Percentiles rank a stretch among this genome's conserved stretches.
These are phyloP conservation scores for Botrytis fragariae DNA, from an alignment of 2,329 filamentous ascomycete genomes.

Conservation along the genomic window DNA sequence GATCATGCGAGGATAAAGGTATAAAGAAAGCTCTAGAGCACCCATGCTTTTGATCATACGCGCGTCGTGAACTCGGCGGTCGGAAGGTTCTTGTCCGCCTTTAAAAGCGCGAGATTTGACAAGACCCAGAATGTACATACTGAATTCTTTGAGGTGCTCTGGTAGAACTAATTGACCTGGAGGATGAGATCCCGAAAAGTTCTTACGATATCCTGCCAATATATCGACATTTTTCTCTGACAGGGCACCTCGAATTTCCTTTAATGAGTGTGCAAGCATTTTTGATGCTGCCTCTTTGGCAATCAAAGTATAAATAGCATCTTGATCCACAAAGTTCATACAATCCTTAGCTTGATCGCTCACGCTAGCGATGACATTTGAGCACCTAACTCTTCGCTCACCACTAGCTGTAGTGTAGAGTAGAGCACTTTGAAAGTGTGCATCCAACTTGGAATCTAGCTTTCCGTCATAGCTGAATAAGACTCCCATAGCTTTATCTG, in stretches of 20 bases:
- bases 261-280: slow-evolving; percentile 70
- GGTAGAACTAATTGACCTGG: slow-evolving; percentile 92
- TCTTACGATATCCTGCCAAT: slow-evolving; percentile 86
- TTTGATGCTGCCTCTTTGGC: slow-evolving; percentile 93
- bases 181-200: slow-evolving; percentile 80
- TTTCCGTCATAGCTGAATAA: slow-evolving; percentile 96
- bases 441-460: slow-evolving; percentile 92
- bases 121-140: slow-evolving; percentile 91
- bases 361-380: slow-evolving; percentile 89
- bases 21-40: slow-evolving; percentile 78
- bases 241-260: slow-evolving; percentile 78
- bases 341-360: slow-evolving; percentile 79
- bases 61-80: slow-evolving; percentile 87
- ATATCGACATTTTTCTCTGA: slow-evolving; percentile 94
- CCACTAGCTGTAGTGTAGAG: slow-evolving; percentile 91
- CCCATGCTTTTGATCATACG: slow-evolving; percentile 88
- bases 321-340: slow-evolving; percentile 94
- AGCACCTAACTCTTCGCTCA: slow-evolving; percentile 86
- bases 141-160: slow-evolving; percentile 92
- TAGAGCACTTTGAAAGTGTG: slow-evolving; percentile 93
- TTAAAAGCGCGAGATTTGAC: slow-evolving; percentile 93
- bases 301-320: slow-evolving; percentile 83
- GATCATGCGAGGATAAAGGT: slow-evolving; percentile 93
- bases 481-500: slow-evolving; percentile 89
- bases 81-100: slow-evolving; percentile 83